phyloP scores from a whole-genome alignment of 495 filamentous ascomycete genomes.

The Penicillium samsonianum region DNA sequence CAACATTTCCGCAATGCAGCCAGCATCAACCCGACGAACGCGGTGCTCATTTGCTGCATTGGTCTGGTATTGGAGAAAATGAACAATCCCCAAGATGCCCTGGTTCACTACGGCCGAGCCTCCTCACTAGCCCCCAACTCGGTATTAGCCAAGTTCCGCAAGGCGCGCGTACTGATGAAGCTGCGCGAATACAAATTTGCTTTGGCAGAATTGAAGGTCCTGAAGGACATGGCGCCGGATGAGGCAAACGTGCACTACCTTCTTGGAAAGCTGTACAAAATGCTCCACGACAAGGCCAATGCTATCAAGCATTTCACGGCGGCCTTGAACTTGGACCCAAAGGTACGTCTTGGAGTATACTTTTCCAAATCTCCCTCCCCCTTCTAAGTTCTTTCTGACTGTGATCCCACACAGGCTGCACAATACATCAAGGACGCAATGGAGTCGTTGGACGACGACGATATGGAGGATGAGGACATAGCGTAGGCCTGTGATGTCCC shows the following conservation, averaged over 20 bases:
- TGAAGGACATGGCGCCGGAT: slow-evolving; percentile 89
- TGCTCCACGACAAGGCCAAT: slow-evolving; percentile 69
- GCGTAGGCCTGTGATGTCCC: slow-evolving; percentile 34
- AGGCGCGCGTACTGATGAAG: slow-evolving; percentile 82
- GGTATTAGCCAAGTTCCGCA: slow-evolving; percentile 82
- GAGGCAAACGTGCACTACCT: slow-evolving; percentile 95
- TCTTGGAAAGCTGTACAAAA: slow-evolving; percentile 84
- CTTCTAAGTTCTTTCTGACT: slow-evolving; percentile 27
- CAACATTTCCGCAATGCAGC: slow-evolving; percentile 86
- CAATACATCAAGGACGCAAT: slow-evolving; percentile 91
- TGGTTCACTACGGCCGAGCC: slow-evolving; percentile 77
- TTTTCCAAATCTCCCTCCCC: not conserved
- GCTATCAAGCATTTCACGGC: slow-evolving; percentile 92
- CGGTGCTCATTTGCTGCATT: slow-evolving; percentile 86
- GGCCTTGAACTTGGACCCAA: slow-evolving; percentile 93
- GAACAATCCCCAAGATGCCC: slow-evolving; percentile 72
- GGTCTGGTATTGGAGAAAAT: slow-evolving; percentile 86
- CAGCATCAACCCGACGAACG: slow-evolving; percentile 86
- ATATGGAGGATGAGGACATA: slow-evolving; percentile 70
- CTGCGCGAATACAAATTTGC: slow-evolving; percentile 71
- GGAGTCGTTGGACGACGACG: slow-evolving; percentile 83
- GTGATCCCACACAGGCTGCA: slow-evolving; percentile 61
- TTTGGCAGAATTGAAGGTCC: slow-evolving; percentile 71
- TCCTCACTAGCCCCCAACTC: slow-evolving; percentile 78
- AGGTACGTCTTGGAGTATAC: slow-evolving; percentile 57